Evolutionary conservation across 2,329 filamentous ascomycete species (phyloP).

Genomic region (Talaromyces sp.): DNA sequence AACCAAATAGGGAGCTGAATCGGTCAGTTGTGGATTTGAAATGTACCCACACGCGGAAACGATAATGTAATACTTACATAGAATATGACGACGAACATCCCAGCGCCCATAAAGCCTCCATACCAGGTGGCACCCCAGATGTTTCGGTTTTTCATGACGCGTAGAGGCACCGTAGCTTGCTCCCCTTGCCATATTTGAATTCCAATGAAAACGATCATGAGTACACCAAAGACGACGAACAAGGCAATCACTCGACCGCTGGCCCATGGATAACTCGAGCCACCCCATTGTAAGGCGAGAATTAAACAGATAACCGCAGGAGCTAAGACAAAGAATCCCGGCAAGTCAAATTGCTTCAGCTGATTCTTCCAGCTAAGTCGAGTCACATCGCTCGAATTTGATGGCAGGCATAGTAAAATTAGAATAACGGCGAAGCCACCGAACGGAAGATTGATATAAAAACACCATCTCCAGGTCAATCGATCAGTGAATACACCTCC

Average conservation of each 20-base stretch:
- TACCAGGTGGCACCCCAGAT: conserved; percentile 12
- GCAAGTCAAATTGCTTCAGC: conserved; percentile 43
- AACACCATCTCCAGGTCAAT: conserved; percentile 46
- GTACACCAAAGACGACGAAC: conserved; percentile 26
- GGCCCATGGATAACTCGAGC: conserved; percentile 24
- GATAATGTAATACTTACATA: conserved; percentile 13
- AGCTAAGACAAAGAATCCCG: conserved; percentile 38
- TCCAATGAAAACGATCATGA: conserved; percentile 45
- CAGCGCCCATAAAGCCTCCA: conserved; percentile 9
- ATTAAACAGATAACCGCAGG: conserved; percentile 28
- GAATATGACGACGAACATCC: conserved; percentile 13
- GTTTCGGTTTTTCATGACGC: conserved; percentile 24
- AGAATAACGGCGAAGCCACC: conserved; percentile 47
- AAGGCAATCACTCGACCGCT: conserved; percentile 23
- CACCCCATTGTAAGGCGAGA: conserved; percentile 30
- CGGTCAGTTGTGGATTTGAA: conserved; percentile 8
- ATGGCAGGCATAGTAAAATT: conserved; percentile 53
- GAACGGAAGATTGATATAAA: conserved; percentile 50
- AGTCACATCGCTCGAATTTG: conserved; percentile 29
- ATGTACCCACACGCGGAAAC: neutral
- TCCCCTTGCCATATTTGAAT: conserved; percentile 5
- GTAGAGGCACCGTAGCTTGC: conserved; percentile 30
- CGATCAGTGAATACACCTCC: conserved; percentile 51
- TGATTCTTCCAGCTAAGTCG: conserved; percentile 36
- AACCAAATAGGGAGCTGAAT: conserved; percentile 48